Evolutionary conservation across 257 asterid species (phyloP).

Genomic region (Hygrophila difformis): DNA sequence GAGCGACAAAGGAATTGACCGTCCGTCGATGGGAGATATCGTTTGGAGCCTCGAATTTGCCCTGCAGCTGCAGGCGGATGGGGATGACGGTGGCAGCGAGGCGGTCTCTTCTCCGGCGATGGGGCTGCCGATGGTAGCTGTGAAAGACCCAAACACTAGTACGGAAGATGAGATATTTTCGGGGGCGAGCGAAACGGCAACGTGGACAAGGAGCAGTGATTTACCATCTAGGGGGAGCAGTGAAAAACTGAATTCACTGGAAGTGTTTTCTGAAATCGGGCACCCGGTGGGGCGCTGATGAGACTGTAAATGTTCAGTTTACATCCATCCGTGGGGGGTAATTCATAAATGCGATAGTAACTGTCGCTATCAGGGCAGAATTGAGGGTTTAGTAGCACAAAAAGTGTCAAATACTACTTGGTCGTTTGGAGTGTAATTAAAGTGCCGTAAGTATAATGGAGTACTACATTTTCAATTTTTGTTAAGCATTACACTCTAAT

Average conservation of each 20-base stretch:
- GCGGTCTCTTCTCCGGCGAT: slow-evolving; percentile 1
- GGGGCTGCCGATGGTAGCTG: slow-evolving; percentile 2
- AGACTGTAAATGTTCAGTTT: too few relatives aligned
- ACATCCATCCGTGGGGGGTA: too few relatives aligned
- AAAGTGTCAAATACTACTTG: too few relatives aligned
- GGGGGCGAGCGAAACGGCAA: slow-evolving; percentile 11
- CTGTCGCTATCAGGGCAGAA: too few relatives aligned
- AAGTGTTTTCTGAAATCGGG: slow-evolving; percentile 34
- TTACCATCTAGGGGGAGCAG: slow-evolving; percentile 10
- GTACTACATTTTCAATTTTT: too few relatives aligned
- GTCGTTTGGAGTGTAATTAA: too few relatives aligned
- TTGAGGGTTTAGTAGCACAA: too few relatives aligned
- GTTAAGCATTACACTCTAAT: too few relatives aligned
- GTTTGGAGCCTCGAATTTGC: slow-evolving; percentile 65
- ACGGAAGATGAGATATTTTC: slow-evolving; percentile 25
- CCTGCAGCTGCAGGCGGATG: slow-evolving; percentile 54
- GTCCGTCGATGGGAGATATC: slow-evolving; percentile 71
- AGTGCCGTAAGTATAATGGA: too few relatives aligned
- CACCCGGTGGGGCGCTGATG: slow-evolving; percentile 30
- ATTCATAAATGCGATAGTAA: too few relatives aligned
- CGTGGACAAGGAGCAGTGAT: slow-evolving; percentile 16
- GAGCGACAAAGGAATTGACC: slow-evolving; percentile 51
- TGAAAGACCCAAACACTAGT: slow-evolving; percentile 4
- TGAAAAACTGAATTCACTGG: slow-evolving; percentile 15
- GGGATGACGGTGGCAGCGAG: background rate